Percentiles rank a stretch among this genome's conserved stretches.
These are phyloP conservation scores for Phytopythium helicoides DNA, from an alignment of 352 stramenopile genomes.

Conservation along the genomic window DNA sequence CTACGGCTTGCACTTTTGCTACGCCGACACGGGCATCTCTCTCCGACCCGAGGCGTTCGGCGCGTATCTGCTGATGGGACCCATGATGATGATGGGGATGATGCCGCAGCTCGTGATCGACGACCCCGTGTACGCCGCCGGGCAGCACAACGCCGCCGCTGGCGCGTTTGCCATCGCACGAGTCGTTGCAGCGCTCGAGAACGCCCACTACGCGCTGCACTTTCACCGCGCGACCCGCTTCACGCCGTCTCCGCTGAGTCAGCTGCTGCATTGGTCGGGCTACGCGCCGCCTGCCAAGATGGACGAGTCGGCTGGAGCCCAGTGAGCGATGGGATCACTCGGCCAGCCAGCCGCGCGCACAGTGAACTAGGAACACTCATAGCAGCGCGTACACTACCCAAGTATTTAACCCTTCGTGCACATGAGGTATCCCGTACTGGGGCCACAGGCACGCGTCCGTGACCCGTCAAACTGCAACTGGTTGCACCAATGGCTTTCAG, in stretches of 20 bases:
- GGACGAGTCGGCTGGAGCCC: too few relatives aligned
- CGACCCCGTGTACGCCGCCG: slow-evolving; percentile 73
- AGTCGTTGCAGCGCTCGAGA: slow-evolving; percentile 77
- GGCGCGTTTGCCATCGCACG: slow-evolving; percentile 76
- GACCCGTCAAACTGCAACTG: too few relatives aligned
- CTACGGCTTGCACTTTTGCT: slow-evolving; percentile 85
- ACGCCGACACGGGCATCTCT: slow-evolving; percentile 75
- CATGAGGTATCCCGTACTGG: too few relatives aligned
- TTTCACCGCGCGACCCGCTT: slow-evolving; percentile 79
- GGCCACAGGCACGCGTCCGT: too few relatives aligned
- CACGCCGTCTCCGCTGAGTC: slow-evolving; percentile 70
- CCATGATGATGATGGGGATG: slow-evolving; percentile 24
- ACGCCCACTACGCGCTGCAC: slow-evolving; percentile 72
- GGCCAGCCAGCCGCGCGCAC: slow-evolving; percentile 1
- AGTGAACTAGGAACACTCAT: too few relatives aligned
- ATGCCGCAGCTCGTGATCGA: slow-evolving; percentile 85
- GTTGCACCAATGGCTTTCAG: too few relatives aligned
- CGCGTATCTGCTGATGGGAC: slow-evolving; percentile 63
- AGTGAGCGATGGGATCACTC: too few relatives aligned
- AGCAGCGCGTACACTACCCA: too few relatives aligned
- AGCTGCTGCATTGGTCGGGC: slow-evolving; percentile 79
- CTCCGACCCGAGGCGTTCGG: slow-evolving; percentile 77
- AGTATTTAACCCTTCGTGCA: too few relatives aligned
- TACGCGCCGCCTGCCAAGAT: too few relatives aligned
- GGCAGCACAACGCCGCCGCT: slow-evolving; percentile 76